A percentile compares a stretch with the other conserved stretches of the same genome.
phyloP scores from a whole-genome alignment of 106 monocot species.

The Phalaenopsis aphrodite region DNA sequence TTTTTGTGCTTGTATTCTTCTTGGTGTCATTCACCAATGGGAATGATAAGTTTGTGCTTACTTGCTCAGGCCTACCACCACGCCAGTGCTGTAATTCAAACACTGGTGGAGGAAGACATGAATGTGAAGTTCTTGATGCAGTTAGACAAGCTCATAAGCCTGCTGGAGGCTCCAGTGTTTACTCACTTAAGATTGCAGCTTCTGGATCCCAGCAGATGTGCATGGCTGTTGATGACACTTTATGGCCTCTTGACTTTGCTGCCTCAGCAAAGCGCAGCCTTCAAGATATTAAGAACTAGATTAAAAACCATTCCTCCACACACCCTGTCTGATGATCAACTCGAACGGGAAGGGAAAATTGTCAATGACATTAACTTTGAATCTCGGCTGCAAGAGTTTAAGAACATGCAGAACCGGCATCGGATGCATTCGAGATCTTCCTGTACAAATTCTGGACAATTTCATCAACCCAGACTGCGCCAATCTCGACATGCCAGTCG shows the following conservation, averaged over 20 bases:
- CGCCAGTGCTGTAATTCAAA: slow-evolving; percentile 76
- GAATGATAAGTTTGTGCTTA: slow-evolving; percentile 84
- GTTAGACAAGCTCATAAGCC: slow-evolving; percentile 6
- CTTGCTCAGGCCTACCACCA: slow-evolving; percentile 96
- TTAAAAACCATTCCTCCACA: slow-evolving; percentile 72
- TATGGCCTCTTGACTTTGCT: slow-evolving; percentile 7
- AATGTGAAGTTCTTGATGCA: slow-evolving; percentile 7
- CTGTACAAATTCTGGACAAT: slow-evolving; percentile 11
- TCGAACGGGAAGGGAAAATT: slow-evolving; percentile 19
- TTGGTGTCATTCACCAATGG: slow-evolving; percentile 99
- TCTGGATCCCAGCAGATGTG: slow-evolving; percentile 1
- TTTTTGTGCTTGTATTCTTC: slow-evolving; percentile 83
- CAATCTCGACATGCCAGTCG: neutral
- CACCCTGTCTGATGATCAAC: slow-evolving; percentile 23
- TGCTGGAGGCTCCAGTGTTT: slow-evolving; percentile 7
- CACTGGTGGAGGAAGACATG: slow-evolving; percentile 64
- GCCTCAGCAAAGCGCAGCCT: slow-evolving; percentile 74
- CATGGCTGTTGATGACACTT: slow-evolving; percentile 6
- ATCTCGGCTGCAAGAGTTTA: slow-evolving; percentile 49
- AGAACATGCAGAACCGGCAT: slow-evolving; percentile 48
- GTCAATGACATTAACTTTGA: slow-evolving; percentile 48
- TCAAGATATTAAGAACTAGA: slow-evolving; percentile 84
- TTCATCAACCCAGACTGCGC: neutral
- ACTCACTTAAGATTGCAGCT: slow-evolving; percentile 9
- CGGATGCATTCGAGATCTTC: slow-evolving; percentile 34